phyloP scores from a whole-genome alignment of 192 early-diverging fungal species.

The Jimgerdemannia lactiflua region DNA sequence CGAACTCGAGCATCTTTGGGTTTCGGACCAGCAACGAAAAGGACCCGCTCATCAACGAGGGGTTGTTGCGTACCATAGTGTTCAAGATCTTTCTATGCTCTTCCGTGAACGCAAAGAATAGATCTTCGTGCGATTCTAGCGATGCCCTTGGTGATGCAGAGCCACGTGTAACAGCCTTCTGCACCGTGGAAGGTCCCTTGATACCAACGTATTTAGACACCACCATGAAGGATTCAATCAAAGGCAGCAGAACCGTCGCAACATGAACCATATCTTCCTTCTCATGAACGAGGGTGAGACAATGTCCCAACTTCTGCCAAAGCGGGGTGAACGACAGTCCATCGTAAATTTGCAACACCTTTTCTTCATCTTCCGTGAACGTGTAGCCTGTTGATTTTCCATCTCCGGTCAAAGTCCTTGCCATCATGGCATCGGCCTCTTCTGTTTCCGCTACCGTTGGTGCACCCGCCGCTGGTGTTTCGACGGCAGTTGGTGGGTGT shows the following conservation, averaged over 20 bases:
- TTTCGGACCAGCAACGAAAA: conserved; percentile 96
- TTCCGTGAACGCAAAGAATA: conserved; percentile 92
- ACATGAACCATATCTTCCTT: conserved; percentile 84
- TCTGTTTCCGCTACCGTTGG: conserved; percentile 4
- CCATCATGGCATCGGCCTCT: conserved; percentile 13
- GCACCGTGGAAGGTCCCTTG: conserved; percentile 13
- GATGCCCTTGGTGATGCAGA: conserved; percentile 8
- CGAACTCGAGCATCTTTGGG: conserved; percentile 97
- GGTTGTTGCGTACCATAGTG: conserved; percentile 97
- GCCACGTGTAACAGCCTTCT: neutral
- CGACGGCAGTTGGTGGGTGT: conserved; percentile 28
- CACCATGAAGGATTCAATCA: conserved; percentile 98
- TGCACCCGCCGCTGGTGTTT: conserved; percentile 18
- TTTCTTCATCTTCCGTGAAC: conserved; percentile 43
- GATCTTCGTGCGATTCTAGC: conserved; percentile 36
- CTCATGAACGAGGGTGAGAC: conserved; percentile 68
- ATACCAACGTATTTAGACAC: conserved; percentile 85
- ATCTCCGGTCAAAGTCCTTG: conserved; percentile 39
- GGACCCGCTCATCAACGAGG: conserved; percentile 92
- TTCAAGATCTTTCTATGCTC: conserved; percentile 95
- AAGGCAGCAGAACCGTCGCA: conserved; percentile 87
- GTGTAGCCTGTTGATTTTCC: conserved; percentile 17
- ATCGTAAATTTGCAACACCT: conserved; percentile 47
- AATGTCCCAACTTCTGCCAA: conserved; percentile 77
- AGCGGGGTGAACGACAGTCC: conserved; percentile 56